A percentile compares a stretch with the other conserved stretches of the same genome.
phyloP scores from a whole-genome alignment of 352 stramenopile genomes.

The Phytophthora agathidicida region DNA sequence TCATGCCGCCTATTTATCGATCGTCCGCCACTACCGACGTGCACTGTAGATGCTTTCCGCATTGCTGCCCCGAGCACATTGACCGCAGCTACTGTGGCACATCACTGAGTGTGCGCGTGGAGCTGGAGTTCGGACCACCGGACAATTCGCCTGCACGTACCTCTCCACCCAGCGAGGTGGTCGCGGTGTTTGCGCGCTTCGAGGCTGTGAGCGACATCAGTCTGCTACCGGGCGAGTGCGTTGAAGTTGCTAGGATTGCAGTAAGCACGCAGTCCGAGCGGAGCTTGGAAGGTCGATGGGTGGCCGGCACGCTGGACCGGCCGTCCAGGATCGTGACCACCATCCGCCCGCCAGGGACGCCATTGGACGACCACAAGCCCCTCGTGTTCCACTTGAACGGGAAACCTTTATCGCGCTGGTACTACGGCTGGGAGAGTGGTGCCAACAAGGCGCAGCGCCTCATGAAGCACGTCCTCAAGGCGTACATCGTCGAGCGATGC shows the following conservation, averaged over 20 bases:
- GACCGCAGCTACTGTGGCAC: conserved; percentile 76
- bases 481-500: conserved; percentile 57
- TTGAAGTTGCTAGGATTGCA: conserved; percentile 54
- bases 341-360: conserved; percentile 22
- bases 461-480: conserved; percentile 69
- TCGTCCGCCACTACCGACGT: too few species aligned
- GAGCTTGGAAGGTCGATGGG: conserved; percentile 65
- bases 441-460: conserved; percentile 74
- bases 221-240: conserved; percentile 45
- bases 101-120: conserved; percentile 55
- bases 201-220: conserved; percentile 42
- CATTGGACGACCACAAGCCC: too few species aligned
- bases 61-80: conserved; percentile 77
- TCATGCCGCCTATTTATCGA: too few species aligned
- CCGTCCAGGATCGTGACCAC: too few species aligned
- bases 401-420: conserved; percentile 58
- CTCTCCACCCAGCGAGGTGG: conserved; percentile 7
- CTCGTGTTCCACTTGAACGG: conserved; percentile 70
- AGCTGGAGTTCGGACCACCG: conserved; percentile 36
- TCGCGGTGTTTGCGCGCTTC: conserved; percentile 46
- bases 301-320: conserved; percentile 54
- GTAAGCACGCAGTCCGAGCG: conserved; percentile 38
- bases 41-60: conserved; percentile 76
- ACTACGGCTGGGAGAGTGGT: conserved; percentile 79
- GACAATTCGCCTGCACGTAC: conserved; percentile 1